Conservation (phyloP, 2,329 filamentous ascomycete genomes). For the Trichoderma sp. region DNA sequence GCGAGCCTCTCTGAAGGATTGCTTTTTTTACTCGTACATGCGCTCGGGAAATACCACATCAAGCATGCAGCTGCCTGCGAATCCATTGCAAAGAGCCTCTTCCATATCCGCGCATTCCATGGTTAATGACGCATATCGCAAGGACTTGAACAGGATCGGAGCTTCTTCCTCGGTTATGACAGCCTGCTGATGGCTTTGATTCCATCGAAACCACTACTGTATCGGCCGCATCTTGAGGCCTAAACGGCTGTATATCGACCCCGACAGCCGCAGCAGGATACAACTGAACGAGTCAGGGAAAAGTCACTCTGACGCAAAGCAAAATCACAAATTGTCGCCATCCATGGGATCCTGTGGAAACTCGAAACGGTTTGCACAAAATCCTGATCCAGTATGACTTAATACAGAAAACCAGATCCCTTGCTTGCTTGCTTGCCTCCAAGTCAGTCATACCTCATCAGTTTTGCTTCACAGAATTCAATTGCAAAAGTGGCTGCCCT, state of each 20-base stretch:
- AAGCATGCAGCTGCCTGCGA: neutral
- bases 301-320: slow-evolving; percentile 17
- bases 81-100: neutral
- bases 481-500: slow-evolving; percentile 27
- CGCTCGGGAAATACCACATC: neutral
- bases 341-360: neutral
- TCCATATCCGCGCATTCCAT: neutral
- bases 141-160: neutral
- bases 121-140: neutral
- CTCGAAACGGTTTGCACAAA: neutral
- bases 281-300: slow-evolving; percentile 18
- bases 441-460: slow-evolving; percentile 2
- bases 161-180: neutral
- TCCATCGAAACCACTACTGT: neutral
- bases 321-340: neutral
- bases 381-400: neutral
- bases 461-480: slow-evolving; percentile 25
- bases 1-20: neutral
- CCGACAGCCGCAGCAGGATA: neutral
- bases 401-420: neutral
- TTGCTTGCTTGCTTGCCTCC: neutral
- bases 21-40: neutral
- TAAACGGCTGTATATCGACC: neutral
- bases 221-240: neutral
- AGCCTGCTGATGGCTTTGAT: neutral